A percentile compares a stretch with the other conserved stretches of the same genome.
phyloP scores from a whole-genome alignment of 1,284 basidiomycete genomes.

The Ganoderma multipileum region DNA sequence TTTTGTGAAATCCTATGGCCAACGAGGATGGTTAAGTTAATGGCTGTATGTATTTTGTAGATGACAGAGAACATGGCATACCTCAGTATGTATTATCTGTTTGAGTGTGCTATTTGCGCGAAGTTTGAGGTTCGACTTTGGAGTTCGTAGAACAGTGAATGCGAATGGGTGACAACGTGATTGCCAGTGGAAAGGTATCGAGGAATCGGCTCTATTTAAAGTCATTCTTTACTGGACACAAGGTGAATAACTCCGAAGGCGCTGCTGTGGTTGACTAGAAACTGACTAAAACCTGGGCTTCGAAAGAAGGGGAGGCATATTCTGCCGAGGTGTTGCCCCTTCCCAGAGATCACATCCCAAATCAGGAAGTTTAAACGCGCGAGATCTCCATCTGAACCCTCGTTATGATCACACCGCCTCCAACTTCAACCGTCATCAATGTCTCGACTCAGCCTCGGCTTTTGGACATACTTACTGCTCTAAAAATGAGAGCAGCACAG shows the following conservation, averaged over 20 bases:
- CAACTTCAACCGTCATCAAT: neutral
- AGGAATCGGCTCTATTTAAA: neutral
- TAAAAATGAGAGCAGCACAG: neutral
- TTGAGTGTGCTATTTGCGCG: neutral
- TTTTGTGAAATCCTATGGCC: neutral
- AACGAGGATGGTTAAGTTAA: neutral
- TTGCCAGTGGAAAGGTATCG: neutral
- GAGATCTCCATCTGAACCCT: slow-evolving; percentile 3
- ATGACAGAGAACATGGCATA: neutral
- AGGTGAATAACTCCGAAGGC: neutral
- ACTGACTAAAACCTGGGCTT: neutral
- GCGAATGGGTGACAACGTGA: neutral
- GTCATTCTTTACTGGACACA: neutral
- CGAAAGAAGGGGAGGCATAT: neutral
- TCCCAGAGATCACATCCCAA: neutral
- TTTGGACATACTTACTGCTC: neutral
- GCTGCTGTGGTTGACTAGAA: neutral
- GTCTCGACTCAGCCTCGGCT: neutral
- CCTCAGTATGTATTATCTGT: neutral
- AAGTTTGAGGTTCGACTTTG: neutral
- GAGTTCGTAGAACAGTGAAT: neutral
- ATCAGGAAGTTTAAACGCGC: neutral
- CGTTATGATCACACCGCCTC: neutral
- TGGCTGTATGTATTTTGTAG: neutral
- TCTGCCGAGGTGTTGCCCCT: neutral